phyloP scores from a whole-genome alignment of 2,329 filamentous ascomycete genomes.

The Podosphaera fusca region DNA sequence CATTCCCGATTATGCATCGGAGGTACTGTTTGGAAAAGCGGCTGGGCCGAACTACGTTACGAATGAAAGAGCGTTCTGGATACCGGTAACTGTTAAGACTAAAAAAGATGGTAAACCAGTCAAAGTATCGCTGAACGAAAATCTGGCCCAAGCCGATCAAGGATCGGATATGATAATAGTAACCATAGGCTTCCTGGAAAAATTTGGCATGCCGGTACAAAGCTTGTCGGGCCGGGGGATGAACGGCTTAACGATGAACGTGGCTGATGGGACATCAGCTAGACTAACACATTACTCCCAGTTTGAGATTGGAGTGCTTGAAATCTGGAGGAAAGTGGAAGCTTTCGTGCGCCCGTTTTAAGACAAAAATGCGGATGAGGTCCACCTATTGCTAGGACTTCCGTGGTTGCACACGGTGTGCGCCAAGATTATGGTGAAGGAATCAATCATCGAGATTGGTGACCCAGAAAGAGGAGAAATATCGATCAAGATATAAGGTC shows the following conservation, averaged over 20 bases:
- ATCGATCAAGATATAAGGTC: background rate
- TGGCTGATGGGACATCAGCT: background rate
- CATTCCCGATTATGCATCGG: too few species aligned
- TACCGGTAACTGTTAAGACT: background rate
- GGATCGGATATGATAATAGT: background rate
- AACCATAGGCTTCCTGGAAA: background rate
- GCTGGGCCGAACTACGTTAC: too few species aligned
- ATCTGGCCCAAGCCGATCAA: background rate
- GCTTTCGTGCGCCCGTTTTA: background rate
- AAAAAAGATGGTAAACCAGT: background rate
- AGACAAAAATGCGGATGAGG: background rate
- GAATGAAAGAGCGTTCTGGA: background rate
- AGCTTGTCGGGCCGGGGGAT: background rate
- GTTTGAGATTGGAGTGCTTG: background rate
- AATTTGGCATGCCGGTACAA: background rate
- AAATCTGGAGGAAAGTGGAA: background rate
- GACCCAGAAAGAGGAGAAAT: background rate
- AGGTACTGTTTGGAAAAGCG: too few species aligned
- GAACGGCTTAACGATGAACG: background rate
- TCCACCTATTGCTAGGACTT: background rate
- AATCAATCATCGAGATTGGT: too few species aligned
- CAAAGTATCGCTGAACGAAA: background rate
- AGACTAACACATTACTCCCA: background rate
- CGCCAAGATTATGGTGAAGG: too few species aligned
- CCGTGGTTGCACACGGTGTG: too few species aligned